Conservation (phyloP, 2,329 filamentous ascomycete species). For the Capronia coronata region DNA sequence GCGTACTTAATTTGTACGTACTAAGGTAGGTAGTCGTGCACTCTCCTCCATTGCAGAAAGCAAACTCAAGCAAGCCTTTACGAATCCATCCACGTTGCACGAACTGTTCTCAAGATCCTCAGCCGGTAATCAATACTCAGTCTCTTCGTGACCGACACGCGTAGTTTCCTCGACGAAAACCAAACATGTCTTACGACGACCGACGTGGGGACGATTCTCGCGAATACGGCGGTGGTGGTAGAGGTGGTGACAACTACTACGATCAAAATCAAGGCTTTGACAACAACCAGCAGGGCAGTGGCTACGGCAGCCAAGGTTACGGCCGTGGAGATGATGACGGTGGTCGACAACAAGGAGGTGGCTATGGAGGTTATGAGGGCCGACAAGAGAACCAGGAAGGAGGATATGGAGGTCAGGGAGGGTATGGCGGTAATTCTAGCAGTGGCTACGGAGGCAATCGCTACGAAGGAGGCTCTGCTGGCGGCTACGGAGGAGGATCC, state of each 20-base stretch:
- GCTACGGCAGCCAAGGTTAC: slow-evolving; percentile 15
- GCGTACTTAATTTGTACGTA: too few species aligned
- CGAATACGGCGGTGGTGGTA: slow-evolving; percentile 21
- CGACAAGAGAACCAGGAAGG: slow-evolving; percentile 5
- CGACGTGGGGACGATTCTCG: slow-evolving; percentile 20
- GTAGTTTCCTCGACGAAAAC: not conserved
- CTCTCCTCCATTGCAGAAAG: too few species aligned
- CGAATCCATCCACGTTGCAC: not conserved
- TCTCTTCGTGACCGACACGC: not conserved
- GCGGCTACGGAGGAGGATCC: slow-evolving; percentile 10
- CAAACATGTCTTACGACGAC: slow-evolving; percentile 24
- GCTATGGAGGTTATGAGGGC: slow-evolving; percentile 14
- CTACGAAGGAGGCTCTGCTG: slow-evolving; percentile 20
- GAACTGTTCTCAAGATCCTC: too few species aligned
- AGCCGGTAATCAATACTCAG: too few species aligned
- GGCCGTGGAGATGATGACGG: slow-evolving; percentile 21
- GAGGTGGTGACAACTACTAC: slow-evolving; percentile 23
- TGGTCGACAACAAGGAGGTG: slow-evolving; percentile 12
- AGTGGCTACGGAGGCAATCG: slow-evolving; percentile 18
- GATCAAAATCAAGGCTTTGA: slow-evolving; percentile 25
- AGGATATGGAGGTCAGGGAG: not conserved
- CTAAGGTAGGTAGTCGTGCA: too few species aligned
- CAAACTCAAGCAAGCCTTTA: not conserved
- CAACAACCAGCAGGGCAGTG: slow-evolving; percentile 11
- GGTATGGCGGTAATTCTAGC: not conserved